A percentile compares a stretch with the other conserved stretches of the same genome.
These are phyloP conservation scores for Talaromyces wortmannii DNA, from an alignment of 495 filamentous ascomycete genomes.

Conservation along the genomic window DNA sequence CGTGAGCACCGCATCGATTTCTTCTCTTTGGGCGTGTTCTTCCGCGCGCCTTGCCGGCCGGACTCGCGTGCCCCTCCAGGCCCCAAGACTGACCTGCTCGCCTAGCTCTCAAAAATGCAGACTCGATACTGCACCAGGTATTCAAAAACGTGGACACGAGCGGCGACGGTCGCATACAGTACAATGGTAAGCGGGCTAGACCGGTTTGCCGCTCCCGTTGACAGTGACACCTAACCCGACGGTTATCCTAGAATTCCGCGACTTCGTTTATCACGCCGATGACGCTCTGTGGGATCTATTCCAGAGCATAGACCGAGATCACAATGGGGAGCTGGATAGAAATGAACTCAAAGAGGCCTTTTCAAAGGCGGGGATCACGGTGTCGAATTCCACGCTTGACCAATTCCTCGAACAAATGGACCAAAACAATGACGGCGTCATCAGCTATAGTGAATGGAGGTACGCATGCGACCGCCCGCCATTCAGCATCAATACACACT, in stretches of 20 bases:
- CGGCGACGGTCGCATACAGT: conserved; percentile 84
- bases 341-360: conserved; percentile 74
- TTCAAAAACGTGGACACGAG: conserved; percentile 76
- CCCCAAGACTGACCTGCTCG: conserved; percentile 15
- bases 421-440: conserved; percentile 78
- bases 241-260: conserved; percentile 63
- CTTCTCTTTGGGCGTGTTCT: not conserved
- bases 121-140: conserved; percentile 74
- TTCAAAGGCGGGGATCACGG: conserved; percentile 65
- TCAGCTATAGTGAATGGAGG: conserved; percentile 95
- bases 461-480: conserved; percentile 36
- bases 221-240: conserved; percentile 14
- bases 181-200: conserved; percentile 57
- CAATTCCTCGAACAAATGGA: conserved; percentile 88
- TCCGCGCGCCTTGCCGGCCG: not conserved
- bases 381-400: conserved; percentile 70
- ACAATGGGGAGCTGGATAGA: conserved; percentile 86
- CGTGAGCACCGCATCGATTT: conserved; percentile 54
- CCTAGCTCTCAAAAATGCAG: conserved; percentile 87
- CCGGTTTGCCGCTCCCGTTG: not conserved
- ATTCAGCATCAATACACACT: not conserved
- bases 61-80: not conserved
- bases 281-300: conserved; percentile 75
- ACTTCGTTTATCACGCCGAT: conserved; percentile 83
- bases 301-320: conserved; percentile 76